Conservation (phyloP, 306 rosid species). For the Cercis canadensis region DNA sequence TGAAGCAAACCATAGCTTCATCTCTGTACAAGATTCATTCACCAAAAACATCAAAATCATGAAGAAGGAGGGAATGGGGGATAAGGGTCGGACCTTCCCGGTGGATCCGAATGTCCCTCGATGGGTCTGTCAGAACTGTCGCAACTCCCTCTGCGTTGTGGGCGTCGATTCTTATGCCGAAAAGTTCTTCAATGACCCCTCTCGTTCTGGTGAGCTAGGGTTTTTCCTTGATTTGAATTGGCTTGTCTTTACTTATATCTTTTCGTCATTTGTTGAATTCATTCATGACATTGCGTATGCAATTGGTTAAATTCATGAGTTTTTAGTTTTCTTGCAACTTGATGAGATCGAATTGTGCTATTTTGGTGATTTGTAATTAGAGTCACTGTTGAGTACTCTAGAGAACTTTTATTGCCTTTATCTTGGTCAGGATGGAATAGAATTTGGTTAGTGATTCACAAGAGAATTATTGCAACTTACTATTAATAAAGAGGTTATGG, state of each 20-base stretch:
- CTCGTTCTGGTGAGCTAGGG: slow-evolving; percentile 76
- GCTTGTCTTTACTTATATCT: not conserved
- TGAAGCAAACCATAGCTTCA: too few relatives aligned
- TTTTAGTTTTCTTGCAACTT: not conserved
- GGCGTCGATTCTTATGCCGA: slow-evolving; percentile 94
- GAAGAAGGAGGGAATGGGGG: slow-evolving; percentile 47
- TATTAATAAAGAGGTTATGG: slow-evolving; percentile 35
- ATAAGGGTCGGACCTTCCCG: slow-evolving; percentile 73
- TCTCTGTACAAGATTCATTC: not conserved
- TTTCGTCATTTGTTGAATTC: not conserved
- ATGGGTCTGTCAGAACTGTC: slow-evolving; percentile 95
- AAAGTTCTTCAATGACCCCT: slow-evolving; percentile 71
- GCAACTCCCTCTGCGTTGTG: slow-evolving; percentile 72
- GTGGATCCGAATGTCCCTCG: slow-evolving; percentile 82
- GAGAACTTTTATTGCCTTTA: not conserved
- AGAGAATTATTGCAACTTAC: not conserved
- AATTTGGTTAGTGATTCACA: not conserved
- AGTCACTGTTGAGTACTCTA: not conserved
- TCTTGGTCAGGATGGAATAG: not conserved
- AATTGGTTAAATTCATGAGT: not conserved
- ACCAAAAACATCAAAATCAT: not conserved
- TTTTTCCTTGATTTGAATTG: slow-evolving; percentile 7
- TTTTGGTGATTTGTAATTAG: not conserved
- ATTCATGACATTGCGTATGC: not conserved
- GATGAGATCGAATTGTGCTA: not conserved